A percentile compares a stretch with the other conserved stretches of the same genome.
Evolutionary conservation across 2,329 filamentous ascomycete genomes (phyloP).

Genomic region (Dichotomopilus funicola): DNA sequence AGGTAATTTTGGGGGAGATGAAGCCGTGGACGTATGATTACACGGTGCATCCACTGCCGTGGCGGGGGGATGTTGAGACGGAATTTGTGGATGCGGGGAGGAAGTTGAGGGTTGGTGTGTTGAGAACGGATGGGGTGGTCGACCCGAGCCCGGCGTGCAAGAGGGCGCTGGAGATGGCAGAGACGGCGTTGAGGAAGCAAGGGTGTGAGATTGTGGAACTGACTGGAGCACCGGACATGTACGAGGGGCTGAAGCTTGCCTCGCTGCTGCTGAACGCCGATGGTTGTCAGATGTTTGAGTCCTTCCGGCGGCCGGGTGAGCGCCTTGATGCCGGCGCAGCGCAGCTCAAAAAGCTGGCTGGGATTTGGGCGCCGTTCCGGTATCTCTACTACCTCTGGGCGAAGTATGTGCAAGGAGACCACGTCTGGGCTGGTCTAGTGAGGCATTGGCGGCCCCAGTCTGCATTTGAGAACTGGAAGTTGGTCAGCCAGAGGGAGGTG

Average conservation of each 20-base stretch:
- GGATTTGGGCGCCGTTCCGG: slow-evolving; percentile 65
- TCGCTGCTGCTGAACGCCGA: slow-evolving; percentile 79
- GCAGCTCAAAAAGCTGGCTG: slow-evolving; percentile 69
- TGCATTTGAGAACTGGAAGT: slow-evolving; percentile 73
- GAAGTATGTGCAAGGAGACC: slow-evolving; percentile 71
- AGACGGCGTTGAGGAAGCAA: slow-evolving; percentile 58
- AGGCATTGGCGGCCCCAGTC: slow-evolving; percentile 66
- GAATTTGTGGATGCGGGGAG: slow-evolving; percentile 59
- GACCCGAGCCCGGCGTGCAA: slow-evolving; percentile 79
- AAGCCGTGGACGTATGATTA: slow-evolving; percentile 86
- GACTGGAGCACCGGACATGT: slow-evolving; percentile 59
- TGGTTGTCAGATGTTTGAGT: slow-evolving; percentile 72
- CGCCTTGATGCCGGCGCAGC: slow-evolving; percentile 70
- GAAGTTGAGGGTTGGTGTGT: slow-evolving; percentile 64
- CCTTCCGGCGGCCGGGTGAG: slow-evolving; percentile 70
- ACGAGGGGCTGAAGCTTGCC: slow-evolving; percentile 68
- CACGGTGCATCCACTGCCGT: slow-evolving; percentile 75
- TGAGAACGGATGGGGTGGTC: slow-evolving; percentile 76
- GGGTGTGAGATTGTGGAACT: slow-evolving; percentile 67
- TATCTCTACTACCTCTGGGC: slow-evolving; percentile 87
- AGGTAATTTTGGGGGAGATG: slow-evolving; percentile 64
- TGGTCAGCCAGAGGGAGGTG: slow-evolving; percentile 68
- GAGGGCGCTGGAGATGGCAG: slow-evolving; percentile 66
- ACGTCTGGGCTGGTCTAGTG: slow-evolving; percentile 71
- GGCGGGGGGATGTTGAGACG: slow-evolving; percentile 57